Percentiles rank a stretch among this genome's conserved stretches.
Conservation (phyloP, 495 filamentous ascomycete species). For the Penicillium pulvis region DNA sequence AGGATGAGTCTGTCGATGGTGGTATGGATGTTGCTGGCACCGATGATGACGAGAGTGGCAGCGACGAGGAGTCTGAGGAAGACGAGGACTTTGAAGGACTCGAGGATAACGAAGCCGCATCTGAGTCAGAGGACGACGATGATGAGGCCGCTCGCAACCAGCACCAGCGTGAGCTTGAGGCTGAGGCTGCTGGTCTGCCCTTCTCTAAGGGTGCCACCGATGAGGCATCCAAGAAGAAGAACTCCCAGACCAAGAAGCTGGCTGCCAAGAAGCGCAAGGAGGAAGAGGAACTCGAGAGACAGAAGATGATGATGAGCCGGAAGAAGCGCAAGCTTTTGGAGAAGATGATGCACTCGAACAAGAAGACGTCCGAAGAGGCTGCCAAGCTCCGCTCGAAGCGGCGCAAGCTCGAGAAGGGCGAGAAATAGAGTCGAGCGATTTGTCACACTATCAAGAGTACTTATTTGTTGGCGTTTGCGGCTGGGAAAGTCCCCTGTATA, state of each 20-base stretch:
- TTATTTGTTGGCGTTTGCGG: slow-evolving; percentile 26
- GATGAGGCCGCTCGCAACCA: slow-evolving; percentile 54
- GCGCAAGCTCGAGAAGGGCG: slow-evolving; percentile 79
- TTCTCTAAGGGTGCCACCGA: slow-evolving; percentile 42
- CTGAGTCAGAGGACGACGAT: slow-evolving; percentile 47
- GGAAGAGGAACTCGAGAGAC: slow-evolving; percentile 80
- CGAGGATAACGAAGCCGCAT: slow-evolving; percentile 43
- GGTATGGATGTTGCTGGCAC: slow-evolving; percentile 63
- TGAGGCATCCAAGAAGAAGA: slow-evolving; percentile 56
- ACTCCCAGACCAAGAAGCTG: slow-evolving; percentile 65
- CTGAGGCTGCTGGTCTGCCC: slow-evolving; percentile 69
- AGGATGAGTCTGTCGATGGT: slow-evolving; percentile 44
- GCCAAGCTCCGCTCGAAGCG: slow-evolving; percentile 77
- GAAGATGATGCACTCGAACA: slow-evolving; percentile 90
- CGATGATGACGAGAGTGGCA: slow-evolving; percentile 51
- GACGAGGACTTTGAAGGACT: slow-evolving; percentile 44
- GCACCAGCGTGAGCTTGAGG: slow-evolving; percentile 87
- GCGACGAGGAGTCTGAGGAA: slow-evolving; percentile 40
- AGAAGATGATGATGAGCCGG: slow-evolving; percentile 90
- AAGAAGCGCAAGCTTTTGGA: slow-evolving; percentile 89
- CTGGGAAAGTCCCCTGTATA: slow-evolving; percentile 31
- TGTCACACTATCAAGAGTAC: slow-evolving; percentile 17
- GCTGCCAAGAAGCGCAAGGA: slow-evolving; percentile 70
- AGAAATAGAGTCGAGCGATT: slow-evolving; percentile 30
- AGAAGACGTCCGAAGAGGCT: slow-evolving; percentile 78